Conservation (phyloP, 345 rosid species). For the Microcos paniculata region DNA sequence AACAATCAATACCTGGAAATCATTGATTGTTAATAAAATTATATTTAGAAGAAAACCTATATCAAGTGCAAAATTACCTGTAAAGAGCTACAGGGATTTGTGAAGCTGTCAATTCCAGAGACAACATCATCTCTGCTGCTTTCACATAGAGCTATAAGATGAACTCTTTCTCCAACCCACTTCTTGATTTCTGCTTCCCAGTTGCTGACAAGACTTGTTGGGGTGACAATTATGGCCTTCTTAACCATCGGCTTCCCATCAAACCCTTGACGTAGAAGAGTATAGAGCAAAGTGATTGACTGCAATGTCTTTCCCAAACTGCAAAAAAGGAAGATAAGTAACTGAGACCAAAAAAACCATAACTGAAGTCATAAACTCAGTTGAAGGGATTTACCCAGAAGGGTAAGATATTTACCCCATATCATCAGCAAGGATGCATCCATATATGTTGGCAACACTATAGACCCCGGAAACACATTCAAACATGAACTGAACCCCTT, state of each 20-base stretch:
- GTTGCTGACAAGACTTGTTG: conserved; percentile 98
- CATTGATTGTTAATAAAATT: conserved; percentile 26
- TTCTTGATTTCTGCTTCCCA: conserved; percentile 98
- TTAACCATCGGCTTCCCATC: conserved; percentile 93
- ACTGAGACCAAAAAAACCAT: neutral
- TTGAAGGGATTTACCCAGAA: conserved; percentile 9
- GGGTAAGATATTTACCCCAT: conserved; percentile 75
- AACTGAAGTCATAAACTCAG: neutral
- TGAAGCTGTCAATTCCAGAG: conserved; percentile 82
- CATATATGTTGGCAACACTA: conserved; percentile 52
- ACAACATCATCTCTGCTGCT: conserved; percentile 92
- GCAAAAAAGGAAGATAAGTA: conserved; percentile 28
- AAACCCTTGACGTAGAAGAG: conserved; percentile 89
- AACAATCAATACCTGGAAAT: conserved; percentile 74
- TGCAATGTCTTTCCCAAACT: conserved; percentile 98
- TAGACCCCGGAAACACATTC: conserved; percentile 84
- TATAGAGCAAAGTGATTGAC: conserved; percentile 83
- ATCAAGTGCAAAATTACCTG: conserved; percentile 56
- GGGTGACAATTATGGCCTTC: conserved; percentile 91
- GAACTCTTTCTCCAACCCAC: conserved; percentile 94
- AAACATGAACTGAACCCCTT: conserved; percentile 99
- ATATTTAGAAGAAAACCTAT: neutral
- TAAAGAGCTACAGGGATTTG: conserved; percentile 53
- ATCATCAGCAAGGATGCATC: conserved; percentile 98
- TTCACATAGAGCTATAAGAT: conserved; percentile 91